These are phyloP conservation scores for Geranium brycei DNA, from an alignment of 345 rosid genomes.

Conservation along the genomic window DNA sequence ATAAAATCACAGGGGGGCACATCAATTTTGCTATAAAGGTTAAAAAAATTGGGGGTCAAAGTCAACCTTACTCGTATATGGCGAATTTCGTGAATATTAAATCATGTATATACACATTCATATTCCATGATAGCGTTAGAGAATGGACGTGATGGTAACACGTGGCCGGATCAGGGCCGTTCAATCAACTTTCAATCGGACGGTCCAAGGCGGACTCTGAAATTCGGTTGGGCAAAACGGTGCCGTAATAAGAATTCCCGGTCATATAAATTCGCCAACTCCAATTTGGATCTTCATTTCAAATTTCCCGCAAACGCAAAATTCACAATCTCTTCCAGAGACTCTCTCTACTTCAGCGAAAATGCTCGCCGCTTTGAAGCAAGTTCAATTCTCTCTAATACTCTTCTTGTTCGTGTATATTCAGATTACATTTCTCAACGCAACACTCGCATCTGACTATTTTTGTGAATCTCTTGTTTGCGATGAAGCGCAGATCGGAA, in stretches of 20 bases:
- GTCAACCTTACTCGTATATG: too few relatives aligned
- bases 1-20: too few relatives aligned
- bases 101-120: too few relatives aligned
- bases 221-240: neutral
- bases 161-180: neutral
- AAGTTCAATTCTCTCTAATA: constrained; percentile 12
- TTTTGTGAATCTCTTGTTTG: neutral
- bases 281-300: neutral
- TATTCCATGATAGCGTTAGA: too few relatives aligned
- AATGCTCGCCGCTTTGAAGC: constrained; percentile 74
- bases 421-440: constrained; percentile 1
- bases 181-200: neutral
- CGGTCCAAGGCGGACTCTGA: neutral
- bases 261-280: neutral
- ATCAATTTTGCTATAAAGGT: too few relatives aligned
- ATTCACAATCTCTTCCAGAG: neutral
- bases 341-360: constrained; percentile 12
- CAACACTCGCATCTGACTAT: neutral
- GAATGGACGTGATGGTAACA: too few relatives aligned
- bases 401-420: neutral
- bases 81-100: too few relatives aligned
- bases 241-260: neutral
- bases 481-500: constrained; percentile 2
- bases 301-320: neutral
- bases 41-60: too few relatives aligned